A percentile compares a stretch with the other conserved stretches of the same genome.
phyloP scores from a whole-genome alignment of 106 monocot species.

The Platanthera guangdongensis region DNA sequence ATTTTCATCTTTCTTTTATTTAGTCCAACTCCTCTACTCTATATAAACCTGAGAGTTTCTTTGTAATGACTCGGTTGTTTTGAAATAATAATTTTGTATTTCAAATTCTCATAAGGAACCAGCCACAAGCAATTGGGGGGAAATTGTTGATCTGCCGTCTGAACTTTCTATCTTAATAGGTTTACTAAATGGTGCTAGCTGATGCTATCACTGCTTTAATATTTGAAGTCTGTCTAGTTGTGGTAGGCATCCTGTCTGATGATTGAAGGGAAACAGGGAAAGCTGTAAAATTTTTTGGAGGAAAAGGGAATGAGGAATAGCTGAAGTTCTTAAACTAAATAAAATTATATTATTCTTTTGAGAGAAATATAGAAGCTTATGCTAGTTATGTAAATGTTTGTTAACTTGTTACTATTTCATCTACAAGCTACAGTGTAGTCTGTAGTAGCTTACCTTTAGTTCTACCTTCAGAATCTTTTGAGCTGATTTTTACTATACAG shows the following conservation, averaged over 20 bases:
- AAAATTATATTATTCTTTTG: background rate
- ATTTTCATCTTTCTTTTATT: no score
- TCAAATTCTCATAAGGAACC: no score
- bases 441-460: no score
- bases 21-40: no score
- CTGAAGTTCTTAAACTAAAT: background rate
- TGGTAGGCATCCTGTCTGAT: background rate
- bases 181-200: background rate
- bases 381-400: background rate
- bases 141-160: no score
- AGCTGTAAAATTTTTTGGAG: background rate
- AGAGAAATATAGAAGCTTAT: background rate
- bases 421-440: background rate
- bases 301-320: background rate
- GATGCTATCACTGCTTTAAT: background rate
- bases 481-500: slow-evolving; percentile 30
- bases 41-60: no score
- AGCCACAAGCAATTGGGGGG: no score
- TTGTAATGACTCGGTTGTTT: no score
- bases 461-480: background rate
- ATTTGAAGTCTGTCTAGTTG: background rate
- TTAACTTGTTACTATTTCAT: background rate
- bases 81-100: no score
- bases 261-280: no score
- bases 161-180: background rate